Percentiles rank a stretch among this genome's conserved stretches.
These are phyloP conservation scores for Begonia loranthoides DNA, from an alignment of 306 rosid genomes.

Conservation along the genomic window DNA sequence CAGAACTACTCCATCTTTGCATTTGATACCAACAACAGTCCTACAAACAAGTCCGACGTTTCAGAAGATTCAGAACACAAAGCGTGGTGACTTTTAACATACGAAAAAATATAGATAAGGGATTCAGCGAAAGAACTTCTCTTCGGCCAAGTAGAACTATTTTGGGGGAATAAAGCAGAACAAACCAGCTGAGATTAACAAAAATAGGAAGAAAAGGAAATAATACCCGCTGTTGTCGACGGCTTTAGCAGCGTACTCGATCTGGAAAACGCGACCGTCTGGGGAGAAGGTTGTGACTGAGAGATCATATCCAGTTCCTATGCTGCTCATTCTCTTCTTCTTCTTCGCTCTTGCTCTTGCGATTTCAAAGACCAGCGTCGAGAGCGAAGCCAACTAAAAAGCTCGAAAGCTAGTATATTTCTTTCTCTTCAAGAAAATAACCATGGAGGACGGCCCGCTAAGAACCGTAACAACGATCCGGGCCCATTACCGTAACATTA, in stretches of 20 bases:
- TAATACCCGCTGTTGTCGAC: conserved; percentile 92
- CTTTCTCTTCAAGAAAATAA: conserved; percentile 14
- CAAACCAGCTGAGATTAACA: neutral
- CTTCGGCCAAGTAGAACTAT: neutral
- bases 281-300: conserved; percentile 98
- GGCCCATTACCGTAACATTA: no score
- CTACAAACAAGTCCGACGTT: conserved; percentile 26
- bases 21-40: conserved; percentile 94
- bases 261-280: conserved; percentile 96
- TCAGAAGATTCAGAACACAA: neutral
- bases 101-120: neutral
- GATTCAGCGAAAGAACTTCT: neutral
- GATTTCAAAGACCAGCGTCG: neutral
- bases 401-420: neutral
- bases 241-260: conserved; percentile 96
- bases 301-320: conserved; percentile 95
- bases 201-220: neutral
- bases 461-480: no score
- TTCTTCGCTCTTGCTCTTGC: neutral
- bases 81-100: neutral
- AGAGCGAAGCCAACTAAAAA: conserved; percentile 2
- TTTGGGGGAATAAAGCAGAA: no score
- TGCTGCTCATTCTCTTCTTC: conserved; percentile 59
- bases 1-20: conserved; percentile 93
- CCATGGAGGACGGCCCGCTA: neutral